Conservation (phyloP, 2,329 filamentous ascomycete species). For the Simplicillium aogashimaense region DNA sequence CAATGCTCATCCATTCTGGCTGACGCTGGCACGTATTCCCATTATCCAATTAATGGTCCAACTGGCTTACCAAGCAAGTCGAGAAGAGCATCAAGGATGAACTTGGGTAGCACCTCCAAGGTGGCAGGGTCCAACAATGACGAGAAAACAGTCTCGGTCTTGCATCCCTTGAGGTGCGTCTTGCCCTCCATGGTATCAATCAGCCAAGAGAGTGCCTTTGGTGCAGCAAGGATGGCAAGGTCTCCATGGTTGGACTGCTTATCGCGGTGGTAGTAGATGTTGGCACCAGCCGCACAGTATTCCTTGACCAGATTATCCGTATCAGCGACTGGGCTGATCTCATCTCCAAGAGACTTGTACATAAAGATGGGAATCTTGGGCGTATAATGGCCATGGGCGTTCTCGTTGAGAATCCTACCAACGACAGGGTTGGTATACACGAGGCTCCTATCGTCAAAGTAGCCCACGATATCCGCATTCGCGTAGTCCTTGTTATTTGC, state of each 20-base stretch:
- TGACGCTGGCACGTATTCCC: too few species aligned
- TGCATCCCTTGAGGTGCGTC: not conserved
- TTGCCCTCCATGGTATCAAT: not conserved
- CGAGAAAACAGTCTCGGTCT: not conserved
- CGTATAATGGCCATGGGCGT: constrained; percentile 17
- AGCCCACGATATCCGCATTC: not conserved
- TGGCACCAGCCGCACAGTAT: constrained; percentile 29
- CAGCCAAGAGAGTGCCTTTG: not conserved
- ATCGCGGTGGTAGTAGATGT: constrained; percentile 34
- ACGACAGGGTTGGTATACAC: not conserved
- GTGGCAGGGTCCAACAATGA: constrained; percentile 9
- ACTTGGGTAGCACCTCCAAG: constrained; percentile 7
- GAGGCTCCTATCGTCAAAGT: constrained; percentile 10
- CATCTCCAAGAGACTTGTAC: constrained; percentile 38
- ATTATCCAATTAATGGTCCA: not conserved
- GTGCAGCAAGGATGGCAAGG: constrained; percentile 5
- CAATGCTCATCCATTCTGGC: too few species aligned
- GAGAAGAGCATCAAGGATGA: constrained; percentile 7
- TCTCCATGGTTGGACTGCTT: constrained; percentile 27
- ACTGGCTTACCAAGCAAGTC: constrained; percentile 7
- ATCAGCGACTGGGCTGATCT: constrained; percentile 28
- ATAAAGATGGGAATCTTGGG: constrained; percentile 37
- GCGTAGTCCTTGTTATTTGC: not conserved
- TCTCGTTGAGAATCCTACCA: not conserved
- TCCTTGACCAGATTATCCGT: constrained; percentile 30